Evolutionary conservation across 106 monocot species (phyloP).

Genomic region (Ottelia alismoides): DNA sequence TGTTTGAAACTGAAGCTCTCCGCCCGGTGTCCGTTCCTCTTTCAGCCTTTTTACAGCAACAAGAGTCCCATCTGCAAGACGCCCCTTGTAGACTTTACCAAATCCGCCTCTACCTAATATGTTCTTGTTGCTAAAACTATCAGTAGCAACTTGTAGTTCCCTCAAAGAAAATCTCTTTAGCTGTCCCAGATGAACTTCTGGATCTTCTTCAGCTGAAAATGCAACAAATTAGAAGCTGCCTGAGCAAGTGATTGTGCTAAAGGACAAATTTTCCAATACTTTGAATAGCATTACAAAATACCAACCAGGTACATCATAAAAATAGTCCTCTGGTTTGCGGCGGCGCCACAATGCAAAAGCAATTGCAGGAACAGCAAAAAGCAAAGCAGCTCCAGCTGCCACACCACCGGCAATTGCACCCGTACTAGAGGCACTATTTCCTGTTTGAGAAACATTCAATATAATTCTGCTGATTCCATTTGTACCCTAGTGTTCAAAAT

Average conservation of each 20-base stretch:
- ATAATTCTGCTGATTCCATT: too few relatives aligned
- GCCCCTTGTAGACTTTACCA: constrained; percentile 62
- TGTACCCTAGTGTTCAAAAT: too few relatives aligned
- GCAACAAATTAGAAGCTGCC: too few relatives aligned
- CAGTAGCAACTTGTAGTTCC: constrained; percentile 35
- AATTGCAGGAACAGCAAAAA: constrained; percentile 34
- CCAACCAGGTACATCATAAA: constrained; percentile 40
- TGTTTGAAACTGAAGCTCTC: constrained; percentile 50
- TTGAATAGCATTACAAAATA: too few relatives aligned
- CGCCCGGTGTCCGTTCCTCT: constrained; percentile 25
- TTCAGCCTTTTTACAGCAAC: constrained; percentile 36
- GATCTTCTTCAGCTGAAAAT: constrained; percentile 34
- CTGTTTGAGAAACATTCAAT: constrained; percentile 6
- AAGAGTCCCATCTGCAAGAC: constrained; percentile 45
- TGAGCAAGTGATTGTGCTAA: too few relatives aligned
- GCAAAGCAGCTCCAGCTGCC: constrained; percentile 34
- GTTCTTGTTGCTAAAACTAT: constrained; percentile 22
- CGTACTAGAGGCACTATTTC: constrained; percentile 18
- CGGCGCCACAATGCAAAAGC: constrained; percentile 36
- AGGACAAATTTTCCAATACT: too few relatives aligned
- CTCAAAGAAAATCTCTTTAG: constrained; percentile 28
- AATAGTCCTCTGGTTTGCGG: constrained; percentile 27
- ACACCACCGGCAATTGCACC: constrained; percentile 37
- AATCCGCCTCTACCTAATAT: constrained; percentile 54
- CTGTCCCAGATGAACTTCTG: constrained; percentile 33